Evolutionary conservation across 2,329 filamentous ascomycete species (phyloP), one percentile per base, ranked within the genome.

Genomic region (Ambrosiella cleistominuta): DNA sequence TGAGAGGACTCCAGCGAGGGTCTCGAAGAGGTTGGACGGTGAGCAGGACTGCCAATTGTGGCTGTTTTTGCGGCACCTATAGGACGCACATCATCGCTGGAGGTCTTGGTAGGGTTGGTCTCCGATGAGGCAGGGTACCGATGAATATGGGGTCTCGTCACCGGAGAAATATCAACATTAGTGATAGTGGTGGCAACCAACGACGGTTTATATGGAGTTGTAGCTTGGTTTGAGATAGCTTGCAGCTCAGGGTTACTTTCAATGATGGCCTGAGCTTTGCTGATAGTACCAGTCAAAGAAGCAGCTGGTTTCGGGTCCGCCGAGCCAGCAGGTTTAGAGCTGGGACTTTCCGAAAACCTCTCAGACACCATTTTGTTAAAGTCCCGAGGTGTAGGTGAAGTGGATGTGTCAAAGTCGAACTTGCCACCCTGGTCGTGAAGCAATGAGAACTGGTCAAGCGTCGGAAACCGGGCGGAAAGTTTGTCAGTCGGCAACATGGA

Each of bases 381-480:
- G 57, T 77, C 74, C 15, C 75, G 75, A 38, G 72, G 70, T 27
- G 76, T 75, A 38, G 72, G 70, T 27, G 76, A 72, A 6, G 73
- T 69, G n/a, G 75, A 68, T 12, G 75, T 71, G 60, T 87, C 83
- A 67, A 96, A 96, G 57, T 91, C 83, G 64, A 96, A 96, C 61
- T 88, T 90, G 61, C 80, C 72, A 2, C 86, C 86, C 62, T 86
- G 80, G 62, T 97, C 89, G 64, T 95, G 88, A 50, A 96, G 73
- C 15, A 98, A 74, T 2, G 91, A 84, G 66, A 98, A 98, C 64
- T 97, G 88, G 65, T 97, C 90, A 27, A 98, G 75, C 5, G 88
- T 90, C 0, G 93, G 93, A 64, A 96, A 98, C 56, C 86, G 80
- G 36, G 81, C 78, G 0, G 91, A 88, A 35, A 96, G 73, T 66